These are phyloP conservation scores for Acarospora socialis DNA, from an alignment of 2,329 filamentous ascomycete species.

Conservation along the genomic window DNA sequence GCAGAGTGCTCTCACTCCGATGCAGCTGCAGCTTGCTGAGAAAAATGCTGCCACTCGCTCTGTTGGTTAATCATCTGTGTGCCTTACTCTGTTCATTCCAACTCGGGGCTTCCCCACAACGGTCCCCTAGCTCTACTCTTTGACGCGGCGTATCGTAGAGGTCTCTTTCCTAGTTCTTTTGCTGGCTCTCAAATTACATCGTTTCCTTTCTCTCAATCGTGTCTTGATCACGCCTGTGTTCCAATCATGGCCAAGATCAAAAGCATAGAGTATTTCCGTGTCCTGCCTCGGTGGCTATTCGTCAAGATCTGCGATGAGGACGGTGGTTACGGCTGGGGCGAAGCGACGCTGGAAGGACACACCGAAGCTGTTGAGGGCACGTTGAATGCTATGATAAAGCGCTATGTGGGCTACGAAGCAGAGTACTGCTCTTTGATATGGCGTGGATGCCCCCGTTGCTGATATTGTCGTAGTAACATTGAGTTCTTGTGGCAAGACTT, in stretches of 20 bases:
- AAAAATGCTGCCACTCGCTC: too few species aligned
- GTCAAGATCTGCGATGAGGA: slow-evolving; percentile 59
- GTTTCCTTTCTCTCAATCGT: too few species aligned
- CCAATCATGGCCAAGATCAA: slow-evolving; percentile 46
- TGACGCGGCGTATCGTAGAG: too few species aligned
- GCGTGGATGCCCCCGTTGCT: slow-evolving; percentile 6
- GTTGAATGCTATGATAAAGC: slow-evolving; percentile 49
- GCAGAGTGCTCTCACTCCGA: too few species aligned
- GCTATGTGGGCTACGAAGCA: slow-evolving; percentile 53
- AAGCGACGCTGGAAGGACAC: slow-evolving; percentile 60
- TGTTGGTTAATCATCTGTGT: too few species aligned
- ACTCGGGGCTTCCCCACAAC: too few species aligned
- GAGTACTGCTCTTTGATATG: slow-evolving; percentile 35
- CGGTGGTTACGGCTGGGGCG: slow-evolving; percentile 56
- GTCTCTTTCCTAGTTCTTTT: too few species aligned
- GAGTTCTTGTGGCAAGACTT: slow-evolving; percentile 68
- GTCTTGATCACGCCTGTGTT: background rate
- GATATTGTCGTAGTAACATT: slow-evolving; percentile 37
- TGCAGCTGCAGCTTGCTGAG: too few species aligned
- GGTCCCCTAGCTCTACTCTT: too few species aligned
- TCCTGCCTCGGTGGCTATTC: slow-evolving; percentile 63
- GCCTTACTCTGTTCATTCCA: too few species aligned
- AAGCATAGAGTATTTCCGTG: slow-evolving; percentile 57
- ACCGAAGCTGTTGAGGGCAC: slow-evolving; percentile 61
- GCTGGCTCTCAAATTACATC: too few species aligned